phyloP scores from a whole-genome alignment of 1,139 yeast species.

The Diutina ranongensis region DNA sequence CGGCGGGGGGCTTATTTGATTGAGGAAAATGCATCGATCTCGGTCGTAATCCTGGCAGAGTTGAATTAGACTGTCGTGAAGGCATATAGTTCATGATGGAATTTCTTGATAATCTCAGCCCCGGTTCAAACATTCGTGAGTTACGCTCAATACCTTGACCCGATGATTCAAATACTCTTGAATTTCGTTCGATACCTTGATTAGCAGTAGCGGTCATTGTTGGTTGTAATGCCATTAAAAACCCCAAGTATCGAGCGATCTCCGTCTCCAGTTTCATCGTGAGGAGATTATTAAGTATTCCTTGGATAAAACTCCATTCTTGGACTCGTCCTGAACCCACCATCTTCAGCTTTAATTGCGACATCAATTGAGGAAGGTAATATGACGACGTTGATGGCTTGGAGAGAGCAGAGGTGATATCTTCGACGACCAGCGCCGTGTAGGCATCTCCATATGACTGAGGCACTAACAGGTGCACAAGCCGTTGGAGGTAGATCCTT shows the following conservation, averaged over 20 bases:
- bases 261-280: background rate
- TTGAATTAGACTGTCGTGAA: background rate
- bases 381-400: background rate
- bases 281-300: background rate
- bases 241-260: slow-evolving; percentile 4
- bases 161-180: background rate
- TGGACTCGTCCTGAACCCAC: background rate
- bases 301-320: background rate
- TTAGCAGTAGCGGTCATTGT: background rate
- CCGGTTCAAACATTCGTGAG: background rate
- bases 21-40: background rate
- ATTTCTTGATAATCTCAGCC: background rate
- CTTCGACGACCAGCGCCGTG: slow-evolving; percentile 5
- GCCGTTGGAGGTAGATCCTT: background rate
- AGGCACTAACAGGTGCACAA: background rate
- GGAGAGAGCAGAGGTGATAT: background rate
- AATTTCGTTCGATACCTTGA: background rate
- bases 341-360: background rate
- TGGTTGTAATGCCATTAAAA: background rate
- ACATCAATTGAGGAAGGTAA: background rate
- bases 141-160: background rate
- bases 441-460: slow-evolving; percentile 1
- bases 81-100: background rate
- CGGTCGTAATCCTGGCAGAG: background rate
- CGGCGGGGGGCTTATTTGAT: slow-evolving; percentile 6